Evolutionary conservation across 129 eudicot species (phyloP), one percentile per base, ranked within the genome.

Genomic region (Flaveria sonorensis): DNA sequence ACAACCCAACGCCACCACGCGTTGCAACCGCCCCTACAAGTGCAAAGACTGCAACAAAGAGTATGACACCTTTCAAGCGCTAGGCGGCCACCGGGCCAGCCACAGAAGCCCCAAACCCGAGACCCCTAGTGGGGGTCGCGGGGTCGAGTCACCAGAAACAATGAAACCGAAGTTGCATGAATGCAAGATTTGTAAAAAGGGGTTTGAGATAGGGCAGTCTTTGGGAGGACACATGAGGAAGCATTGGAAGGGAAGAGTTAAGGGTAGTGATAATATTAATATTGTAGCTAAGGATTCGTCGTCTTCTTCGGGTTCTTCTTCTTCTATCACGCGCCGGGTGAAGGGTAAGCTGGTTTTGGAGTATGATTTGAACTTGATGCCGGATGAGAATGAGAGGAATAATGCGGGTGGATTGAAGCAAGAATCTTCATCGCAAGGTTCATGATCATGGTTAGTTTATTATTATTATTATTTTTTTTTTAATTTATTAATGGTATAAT

Each of bases 161-260:
- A 10, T 19, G 4, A 6, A 71, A 48, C 15, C 6, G 8, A 75
- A 75, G 61, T 12, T 45, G 45, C 79, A 75, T 23, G 61, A 46
- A 46, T 75, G 79, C 71, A 75, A 19, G 61, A 61, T 75, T 2
- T 75, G 79, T 75, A 20, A 20, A 0, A 18, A 46, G 12, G 61
- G 71, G 19, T 75, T 75, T 75, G 79, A 52, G 24, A 75, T 61
- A 7, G 79, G 79, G 20, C 79, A 75, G 71, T 53, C 71, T 1
- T 75, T 75, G 47, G 79, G 79, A 26, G 79, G 79, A 30, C 79
- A 75, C 47, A 75, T 75, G 79, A 10, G 79, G 28, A 75, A 75
- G 61, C 79, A 75, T 62, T 61, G 79, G 62, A 10, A 7, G 47
- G 13, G 15, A 8, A 30, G 48, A 2, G 61, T 3, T 2, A 39